Conservation (phyloP, 768 basidiomycete species). For the Neoboletus magnificus region DNA sequence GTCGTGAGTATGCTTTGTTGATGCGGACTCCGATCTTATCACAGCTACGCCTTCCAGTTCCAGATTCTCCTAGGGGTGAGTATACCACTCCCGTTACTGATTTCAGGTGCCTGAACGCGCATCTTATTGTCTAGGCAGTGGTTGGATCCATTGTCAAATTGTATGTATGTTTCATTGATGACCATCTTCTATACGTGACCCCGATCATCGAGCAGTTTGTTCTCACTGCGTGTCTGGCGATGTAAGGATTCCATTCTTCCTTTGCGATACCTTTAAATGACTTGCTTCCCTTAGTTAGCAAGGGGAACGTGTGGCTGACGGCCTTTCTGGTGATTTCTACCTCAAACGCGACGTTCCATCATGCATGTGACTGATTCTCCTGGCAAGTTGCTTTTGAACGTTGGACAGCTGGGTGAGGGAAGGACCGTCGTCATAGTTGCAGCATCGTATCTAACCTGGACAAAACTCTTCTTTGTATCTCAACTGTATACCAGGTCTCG, state of each 20-base stretch:
- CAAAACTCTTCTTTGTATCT: neutral
- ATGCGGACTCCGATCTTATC: slow-evolving; percentile 4
- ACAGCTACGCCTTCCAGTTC: slow-evolving; percentile 30
- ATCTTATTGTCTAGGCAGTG: slow-evolving; percentile 38
- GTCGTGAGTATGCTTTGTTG: slow-evolving; percentile 36
- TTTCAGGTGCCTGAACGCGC: slow-evolving; percentile 1
- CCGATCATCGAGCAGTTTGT: slow-evolving; percentile 38
- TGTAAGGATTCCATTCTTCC: slow-evolving; percentile 38
- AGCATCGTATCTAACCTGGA: neutral
- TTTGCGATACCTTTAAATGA: neutral
- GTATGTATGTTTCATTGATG: slow-evolving; percentile 32
- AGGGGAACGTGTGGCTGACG: slow-evolving; percentile 47
- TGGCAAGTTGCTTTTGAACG: slow-evolving; percentile 42
- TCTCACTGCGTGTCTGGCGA: slow-evolving; percentile 60
- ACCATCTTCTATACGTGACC: neutral
- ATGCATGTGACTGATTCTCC: neutral
- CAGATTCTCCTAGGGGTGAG: slow-evolving; percentile 42
- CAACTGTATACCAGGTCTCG: slow-evolving; percentile 30
- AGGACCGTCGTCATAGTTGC: slow-evolving; percentile 6
- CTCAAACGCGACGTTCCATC: neutral
- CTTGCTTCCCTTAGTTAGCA: slow-evolving; percentile 44
- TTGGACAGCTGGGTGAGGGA: slow-evolving; percentile 49
- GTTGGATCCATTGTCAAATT: slow-evolving; percentile 53
- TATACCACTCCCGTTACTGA: neutral
- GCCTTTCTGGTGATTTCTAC: slow-evolving; percentile 40